Conservation (phyloP, 805 yeast species). For the Candida ovalis region DNA sequence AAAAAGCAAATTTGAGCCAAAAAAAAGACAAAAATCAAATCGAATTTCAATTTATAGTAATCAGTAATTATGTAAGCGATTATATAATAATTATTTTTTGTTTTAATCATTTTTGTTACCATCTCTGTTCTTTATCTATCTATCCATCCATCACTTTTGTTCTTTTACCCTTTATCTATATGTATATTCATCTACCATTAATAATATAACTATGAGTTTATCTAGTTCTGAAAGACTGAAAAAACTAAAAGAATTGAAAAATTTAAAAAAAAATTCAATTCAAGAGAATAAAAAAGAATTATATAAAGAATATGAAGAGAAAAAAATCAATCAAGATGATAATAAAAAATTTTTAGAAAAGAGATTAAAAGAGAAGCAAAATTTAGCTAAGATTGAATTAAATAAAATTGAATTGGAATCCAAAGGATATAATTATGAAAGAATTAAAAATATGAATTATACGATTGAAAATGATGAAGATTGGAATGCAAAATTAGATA, state of each 20-base stretch:
- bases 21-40: not conserved
- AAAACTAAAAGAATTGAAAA: conserved; percentile 24
- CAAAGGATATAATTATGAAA: conserved; percentile 38
- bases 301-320: conserved; percentile 31
- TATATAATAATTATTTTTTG: too few relatives aligned
- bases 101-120: too few relatives aligned
- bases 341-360: conserved; percentile 22
- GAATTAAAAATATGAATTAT: conserved; percentile 48
- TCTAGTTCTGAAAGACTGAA: conserved; percentile 19
- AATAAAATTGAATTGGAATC: conserved; percentile 34
- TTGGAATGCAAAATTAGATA: conserved; percentile 48
- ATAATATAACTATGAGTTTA: too few relatives aligned
- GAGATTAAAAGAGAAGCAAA: conserved; percentile 31
- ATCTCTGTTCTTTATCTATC: too few relatives aligned
- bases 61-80: too few relatives aligned
- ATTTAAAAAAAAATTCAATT: conserved; percentile 25
- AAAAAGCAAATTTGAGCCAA: not conserved
- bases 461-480: conserved; percentile 61
- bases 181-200: too few relatives aligned
- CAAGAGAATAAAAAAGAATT: conserved; percentile 34
- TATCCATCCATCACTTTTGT: too few relatives aligned
- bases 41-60: too few relatives aligned
- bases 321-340: conserved; percentile 23
- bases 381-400: conserved; percentile 36
- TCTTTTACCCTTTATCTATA: too few relatives aligned